Percentiles rank a stretch among this genome's conserved stretches.
Conservation (phyloP, 257 asterid species). For the Scutellaria minor region DNA sequence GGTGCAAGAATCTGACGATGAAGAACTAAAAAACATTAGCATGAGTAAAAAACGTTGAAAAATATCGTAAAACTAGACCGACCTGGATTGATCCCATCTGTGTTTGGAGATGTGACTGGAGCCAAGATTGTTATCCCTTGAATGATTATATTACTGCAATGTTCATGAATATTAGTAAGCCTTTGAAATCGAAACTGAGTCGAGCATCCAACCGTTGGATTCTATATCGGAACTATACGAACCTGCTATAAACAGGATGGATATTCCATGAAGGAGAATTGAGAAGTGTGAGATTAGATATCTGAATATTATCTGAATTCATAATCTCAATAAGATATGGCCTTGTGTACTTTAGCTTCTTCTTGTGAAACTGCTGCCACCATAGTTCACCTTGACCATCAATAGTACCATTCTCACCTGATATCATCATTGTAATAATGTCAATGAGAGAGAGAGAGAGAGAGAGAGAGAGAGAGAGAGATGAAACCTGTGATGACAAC, state of each 20-base stretch:
- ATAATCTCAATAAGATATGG: slow-evolving; percentile 82
- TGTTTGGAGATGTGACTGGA: slow-evolving; percentile 88
- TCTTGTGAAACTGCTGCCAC: slow-evolving; percentile 88
- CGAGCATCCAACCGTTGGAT: no score
- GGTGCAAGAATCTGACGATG: slow-evolving; percentile 78
- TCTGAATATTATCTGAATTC: slow-evolving; percentile 77
- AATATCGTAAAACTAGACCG: neutral
- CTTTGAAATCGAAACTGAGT: no score
- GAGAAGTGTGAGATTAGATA: slow-evolving; percentile 68
- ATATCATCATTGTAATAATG: neutral
- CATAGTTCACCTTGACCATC: slow-evolving; percentile 83
- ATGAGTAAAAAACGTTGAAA: neutral
- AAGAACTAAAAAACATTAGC: neutral
- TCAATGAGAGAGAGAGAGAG: neutral
- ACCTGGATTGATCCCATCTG: slow-evolving; percentile 96
- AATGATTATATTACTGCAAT: slow-evolving; percentile 67
- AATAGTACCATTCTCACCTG: slow-evolving; percentile 86
- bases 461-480: neutral
- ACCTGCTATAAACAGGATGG: slow-evolving; percentile 94
- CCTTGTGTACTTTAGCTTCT: slow-evolving; percentile 77
- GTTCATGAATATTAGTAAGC: slow-evolving; percentile 2
- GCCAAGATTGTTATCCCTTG: slow-evolving; percentile 86
- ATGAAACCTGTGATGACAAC: slow-evolving; percentile 65
- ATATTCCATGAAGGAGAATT: slow-evolving; percentile 93
- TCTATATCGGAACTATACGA: no score